Percentiles rank a stretch among this genome's conserved stretches.
phyloP scores from a whole-genome alignment of 495 filamentous ascomycete genomes.

The Talaromyces stipitatus region DNA sequence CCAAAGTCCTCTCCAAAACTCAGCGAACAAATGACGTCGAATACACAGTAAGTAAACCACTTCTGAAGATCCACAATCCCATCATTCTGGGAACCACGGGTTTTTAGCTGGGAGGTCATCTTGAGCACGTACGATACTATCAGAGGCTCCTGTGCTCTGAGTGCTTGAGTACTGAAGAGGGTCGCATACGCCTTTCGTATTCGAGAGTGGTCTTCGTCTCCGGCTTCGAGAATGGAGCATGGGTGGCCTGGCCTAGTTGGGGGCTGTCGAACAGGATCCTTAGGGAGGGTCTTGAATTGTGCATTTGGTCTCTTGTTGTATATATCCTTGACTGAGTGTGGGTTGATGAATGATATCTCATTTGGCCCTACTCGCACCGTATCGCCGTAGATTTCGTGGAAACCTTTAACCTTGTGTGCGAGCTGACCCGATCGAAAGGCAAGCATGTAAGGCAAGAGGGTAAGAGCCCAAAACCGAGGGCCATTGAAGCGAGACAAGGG shows the following conservation, averaged over 20 bases:
- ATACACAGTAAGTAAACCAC: not conserved
- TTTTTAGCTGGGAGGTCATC: not conserved
- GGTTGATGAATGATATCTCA: too few relatives aligned
- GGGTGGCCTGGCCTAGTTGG: not conserved
- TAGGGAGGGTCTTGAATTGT: not conserved
- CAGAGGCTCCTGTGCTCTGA: not conserved
- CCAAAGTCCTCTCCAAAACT: not conserved
- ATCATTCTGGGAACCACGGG: not conserved
- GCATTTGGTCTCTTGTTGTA: not conserved
- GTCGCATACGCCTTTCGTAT: conserved; percentile 12
- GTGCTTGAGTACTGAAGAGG: not conserved
- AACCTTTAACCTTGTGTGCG: too few relatives aligned
- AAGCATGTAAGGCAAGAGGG: too few relatives aligned
- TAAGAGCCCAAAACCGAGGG: too few relatives aligned
- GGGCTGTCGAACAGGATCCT: not conserved
- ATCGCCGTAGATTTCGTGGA: too few relatives aligned
- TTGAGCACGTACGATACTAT: not conserved
- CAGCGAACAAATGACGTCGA: not conserved
- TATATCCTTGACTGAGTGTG: too few relatives aligned
- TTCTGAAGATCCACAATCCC: not conserved
- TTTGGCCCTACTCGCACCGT: too few relatives aligned
- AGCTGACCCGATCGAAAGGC: too few relatives aligned
- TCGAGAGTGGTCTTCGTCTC: not conserved
- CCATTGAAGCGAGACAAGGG: too few relatives aligned
- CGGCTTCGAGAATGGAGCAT: too few relatives aligned